Conservation (phyloP, 1,139 yeast species). For the Suhomyces guaymorum region DNA sequence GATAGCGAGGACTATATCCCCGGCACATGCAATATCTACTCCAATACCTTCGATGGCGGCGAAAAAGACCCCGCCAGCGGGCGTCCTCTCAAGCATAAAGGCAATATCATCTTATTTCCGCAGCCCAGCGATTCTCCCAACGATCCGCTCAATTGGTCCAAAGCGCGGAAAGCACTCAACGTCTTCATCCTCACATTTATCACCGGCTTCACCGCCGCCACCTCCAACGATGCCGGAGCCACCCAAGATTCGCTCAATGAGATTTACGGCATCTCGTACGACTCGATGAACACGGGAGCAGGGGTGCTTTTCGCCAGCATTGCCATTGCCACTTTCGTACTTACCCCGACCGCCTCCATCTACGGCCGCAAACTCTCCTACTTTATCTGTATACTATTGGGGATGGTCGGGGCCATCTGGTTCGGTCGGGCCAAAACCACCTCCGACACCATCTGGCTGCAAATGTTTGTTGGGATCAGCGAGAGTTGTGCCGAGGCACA, state of each 20-base stretch:
- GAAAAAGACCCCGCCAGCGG: constrained; percentile 10
- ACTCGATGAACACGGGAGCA: constrained; percentile 39
- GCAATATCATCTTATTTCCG: constrained; percentile 48
- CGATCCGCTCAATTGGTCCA: constrained; percentile 57
- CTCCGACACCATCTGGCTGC: constrained; percentile 39
- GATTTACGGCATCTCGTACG: constrained; percentile 34
- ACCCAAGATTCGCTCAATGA: constrained; percentile 38
- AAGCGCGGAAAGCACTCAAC: constrained; percentile 24
- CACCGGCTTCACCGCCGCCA: constrained; percentile 39
- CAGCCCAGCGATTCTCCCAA: constrained; percentile 60
- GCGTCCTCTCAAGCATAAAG: constrained; percentile 14
- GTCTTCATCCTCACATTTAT: constrained; percentile 25
- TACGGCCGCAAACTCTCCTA: constrained; percentile 36
- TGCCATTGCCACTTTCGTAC: constrained; percentile 33
- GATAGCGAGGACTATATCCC: constrained; percentile 25
- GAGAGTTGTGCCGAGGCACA: constrained; percentile 41
- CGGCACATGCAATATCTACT: constrained; percentile 27
- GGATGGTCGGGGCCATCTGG: constrained; percentile 36
- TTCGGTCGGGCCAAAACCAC: constrained; percentile 28
- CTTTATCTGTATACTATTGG: constrained; percentile 30
- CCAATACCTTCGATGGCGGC: constrained; percentile 15
- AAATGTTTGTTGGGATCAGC: constrained; percentile 36
- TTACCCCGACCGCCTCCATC: constrained; percentile 35
- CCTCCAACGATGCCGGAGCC: constrained; percentile 38
- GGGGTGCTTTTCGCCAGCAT: constrained; percentile 38